A percentile compares a stretch with the other conserved stretches of the same genome.
Conservation (phyloP, 2,329 filamentous ascomycete species). For the Mariannaea sp. region DNA sequence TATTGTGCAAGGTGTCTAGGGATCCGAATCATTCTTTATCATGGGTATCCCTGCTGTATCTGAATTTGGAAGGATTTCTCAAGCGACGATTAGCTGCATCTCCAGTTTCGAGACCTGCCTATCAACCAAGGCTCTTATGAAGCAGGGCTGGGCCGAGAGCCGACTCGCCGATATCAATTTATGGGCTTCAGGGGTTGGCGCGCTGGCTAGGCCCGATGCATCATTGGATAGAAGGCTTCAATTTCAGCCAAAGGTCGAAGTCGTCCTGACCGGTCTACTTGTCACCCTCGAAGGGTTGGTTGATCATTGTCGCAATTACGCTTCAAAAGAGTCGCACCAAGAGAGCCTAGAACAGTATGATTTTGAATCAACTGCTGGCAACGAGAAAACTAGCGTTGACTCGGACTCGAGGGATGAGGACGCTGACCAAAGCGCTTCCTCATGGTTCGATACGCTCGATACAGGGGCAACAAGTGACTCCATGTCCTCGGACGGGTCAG, state of each 20-base stretch:
- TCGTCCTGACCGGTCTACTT: conserved; percentile 6
- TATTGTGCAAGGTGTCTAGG: too few relatives aligned
- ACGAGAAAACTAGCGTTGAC: background rate
- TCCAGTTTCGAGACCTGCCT: conserved; percentile 8
- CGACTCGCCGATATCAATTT: conserved; percentile 17
- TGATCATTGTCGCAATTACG: conserved; percentile 1
- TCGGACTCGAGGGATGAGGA: background rate
- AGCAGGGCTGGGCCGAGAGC: conserved; percentile 16
- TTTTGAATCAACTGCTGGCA: background rate
- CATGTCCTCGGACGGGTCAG: background rate
- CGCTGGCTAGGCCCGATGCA: conserved; percentile 1
- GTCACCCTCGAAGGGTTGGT: conserved; percentile 4
- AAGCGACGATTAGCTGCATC: background rate
- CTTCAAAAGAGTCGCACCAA: background rate
- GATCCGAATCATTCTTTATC: too few relatives aligned
- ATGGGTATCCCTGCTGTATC: too few relatives aligned
- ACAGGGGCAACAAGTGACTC: background rate
- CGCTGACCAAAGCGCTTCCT: background rate
- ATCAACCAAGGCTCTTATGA: conserved; percentile 6
- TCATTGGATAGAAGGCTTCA: conserved; percentile 10
- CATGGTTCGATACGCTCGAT: background rate
- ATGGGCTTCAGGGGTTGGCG: conserved; percentile 16
- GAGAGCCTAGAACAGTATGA: too few relatives aligned
- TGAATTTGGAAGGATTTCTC: too few relatives aligned
- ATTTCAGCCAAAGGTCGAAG: conserved; percentile 4